These are phyloP conservation scores for Durusdinium trenchii DNA, from an alignment of 73 alveolate species.

Conservation along the genomic window DNA sequence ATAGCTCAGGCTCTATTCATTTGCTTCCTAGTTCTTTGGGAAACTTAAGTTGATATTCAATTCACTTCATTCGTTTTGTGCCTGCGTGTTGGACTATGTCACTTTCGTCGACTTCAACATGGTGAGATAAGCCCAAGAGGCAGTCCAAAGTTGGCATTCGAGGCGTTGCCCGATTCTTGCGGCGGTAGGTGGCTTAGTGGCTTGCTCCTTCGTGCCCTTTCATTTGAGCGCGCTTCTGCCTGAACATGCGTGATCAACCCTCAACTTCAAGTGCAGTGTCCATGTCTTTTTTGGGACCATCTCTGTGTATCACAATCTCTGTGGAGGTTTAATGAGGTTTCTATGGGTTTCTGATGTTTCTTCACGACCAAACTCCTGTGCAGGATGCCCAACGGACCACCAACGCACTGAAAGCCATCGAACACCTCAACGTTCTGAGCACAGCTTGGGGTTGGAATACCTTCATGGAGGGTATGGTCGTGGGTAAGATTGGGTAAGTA, in stretches of 20 bases:
- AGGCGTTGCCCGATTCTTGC: too few species aligned
- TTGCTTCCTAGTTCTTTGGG: not conserved
- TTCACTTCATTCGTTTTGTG: too few species aligned
- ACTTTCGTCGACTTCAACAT: too few species aligned
- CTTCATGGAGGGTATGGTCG: not conserved
- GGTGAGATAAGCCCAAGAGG: too few species aligned
- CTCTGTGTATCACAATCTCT: not conserved
- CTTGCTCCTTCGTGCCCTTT: too few species aligned
- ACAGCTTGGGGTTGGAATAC: not conserved
- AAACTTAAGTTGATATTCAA: not conserved
- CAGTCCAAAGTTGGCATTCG: too few species aligned
- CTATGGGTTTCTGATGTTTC: not conserved
- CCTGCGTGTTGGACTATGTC: too few species aligned
- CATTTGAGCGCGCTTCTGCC: not conserved
- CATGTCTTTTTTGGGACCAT: not conserved
- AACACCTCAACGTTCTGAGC: not conserved
- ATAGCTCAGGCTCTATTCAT: too few species aligned
- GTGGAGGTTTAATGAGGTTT: not conserved
- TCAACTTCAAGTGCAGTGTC: not conserved
- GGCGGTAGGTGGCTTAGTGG: too few species aligned
- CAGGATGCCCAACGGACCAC: slow-evolving; percentile 37
- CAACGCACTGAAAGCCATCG: not conserved
- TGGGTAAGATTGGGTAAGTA: not conserved
- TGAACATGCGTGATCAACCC: not conserved
- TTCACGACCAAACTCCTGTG: not conserved